Base-by-base conservation (phyloP, 192 early-diverging fungal genomes). In the Coemansia sp. region DNA sequence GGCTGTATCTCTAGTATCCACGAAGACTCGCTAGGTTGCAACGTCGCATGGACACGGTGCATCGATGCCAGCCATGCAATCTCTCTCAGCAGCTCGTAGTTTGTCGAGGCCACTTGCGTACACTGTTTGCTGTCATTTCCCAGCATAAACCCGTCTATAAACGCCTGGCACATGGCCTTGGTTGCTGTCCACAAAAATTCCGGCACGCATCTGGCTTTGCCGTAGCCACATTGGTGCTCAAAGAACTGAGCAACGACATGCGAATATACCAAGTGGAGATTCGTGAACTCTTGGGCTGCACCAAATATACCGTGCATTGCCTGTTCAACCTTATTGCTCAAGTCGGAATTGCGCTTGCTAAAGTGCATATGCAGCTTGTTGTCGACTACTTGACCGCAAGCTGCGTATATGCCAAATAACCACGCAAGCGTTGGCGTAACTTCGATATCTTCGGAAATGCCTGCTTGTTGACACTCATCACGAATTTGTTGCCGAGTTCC, bases 61-160 rank as follows among this genome's bases (percentile, higher is more conserved):
- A 78, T 78, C 21, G 69, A 68, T 15, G 69, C 64, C 35, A 78
- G 65, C 75, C 75, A 78, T 15, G 65, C 55, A 10, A 77, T 11
- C 38, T 77, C 67, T n/a, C 73, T 63, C 14, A 77, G 56, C 20
- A 77, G 48, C 1, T 10, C 26, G 8, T 39, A 14, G 23, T 77
- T 60, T 13, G 59, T 7, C 16, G 73, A 70, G 3, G 9, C 49
- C 3, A 66, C 28, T 2, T 28, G 37, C 2, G 19, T 19, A 0
- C 21, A 0, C 1, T 16, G 37, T 28, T 61, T 36, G 9, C 9
- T 23, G 28, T 57, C 52, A 21, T 28, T 11, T 31, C 46, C 61
- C 3, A 36, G 10, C 20, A 61, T 33, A 31, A 53, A 60, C 1
- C 73, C 73, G 16, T 55, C 57, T 1, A 77, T 37, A 18, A 54